A percentile compares a stretch with the other conserved stretches of the same genome.
phyloP scores from a whole-genome alignment of 2,329 filamentous ascomycete genomes.

The Cladosporium sphaerospermum region DNA sequence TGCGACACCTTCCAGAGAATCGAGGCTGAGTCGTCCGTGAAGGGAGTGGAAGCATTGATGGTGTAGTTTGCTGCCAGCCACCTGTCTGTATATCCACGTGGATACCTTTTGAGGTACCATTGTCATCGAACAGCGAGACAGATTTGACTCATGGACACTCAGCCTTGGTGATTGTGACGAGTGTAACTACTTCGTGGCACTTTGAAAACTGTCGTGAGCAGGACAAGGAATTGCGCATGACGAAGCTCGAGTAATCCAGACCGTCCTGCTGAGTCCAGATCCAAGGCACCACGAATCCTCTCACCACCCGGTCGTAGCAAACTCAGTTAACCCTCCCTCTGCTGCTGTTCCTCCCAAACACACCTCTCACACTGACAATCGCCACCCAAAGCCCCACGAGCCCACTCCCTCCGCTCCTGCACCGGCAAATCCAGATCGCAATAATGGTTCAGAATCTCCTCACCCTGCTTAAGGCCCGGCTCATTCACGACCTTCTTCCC shows the following conservation, averaged over 20 bases:
- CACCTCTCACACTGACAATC: slow-evolving; percentile 83
- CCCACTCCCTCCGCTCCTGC: slow-evolving; percentile 80
- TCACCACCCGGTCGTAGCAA: not conserved
- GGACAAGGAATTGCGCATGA: not conserved
- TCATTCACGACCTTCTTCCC: slow-evolving; percentile 21
- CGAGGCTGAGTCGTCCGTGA: too few species aligned
- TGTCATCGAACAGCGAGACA: too few species aligned
- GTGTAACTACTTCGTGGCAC: not conserved
- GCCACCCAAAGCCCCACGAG: slow-evolving; percentile 77
- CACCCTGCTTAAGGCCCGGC: slow-evolving; percentile 63
- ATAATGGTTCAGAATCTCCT: slow-evolving; percentile 91
- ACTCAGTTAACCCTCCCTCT: not conserved
- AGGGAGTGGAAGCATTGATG: too few species aligned
- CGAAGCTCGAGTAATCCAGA: too few species aligned
- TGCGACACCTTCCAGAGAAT: too few species aligned
- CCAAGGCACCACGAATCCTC: too few species aligned
- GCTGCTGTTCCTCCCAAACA: slow-evolving; percentile 51
- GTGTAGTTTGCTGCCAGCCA: too few species aligned
- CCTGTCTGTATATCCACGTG: too few species aligned
- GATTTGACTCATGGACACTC: not conserved
- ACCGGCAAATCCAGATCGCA: slow-evolving; percentile 79
- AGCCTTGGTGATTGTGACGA: not conserved
- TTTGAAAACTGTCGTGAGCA: not conserved
- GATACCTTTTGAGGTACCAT: too few species aligned
- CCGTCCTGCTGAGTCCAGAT: too few species aligned